These are phyloP conservation scores for Abortiporus biennis DNA, from an alignment of 1,284 basidiomycete species.

Conservation along the genomic window DNA sequence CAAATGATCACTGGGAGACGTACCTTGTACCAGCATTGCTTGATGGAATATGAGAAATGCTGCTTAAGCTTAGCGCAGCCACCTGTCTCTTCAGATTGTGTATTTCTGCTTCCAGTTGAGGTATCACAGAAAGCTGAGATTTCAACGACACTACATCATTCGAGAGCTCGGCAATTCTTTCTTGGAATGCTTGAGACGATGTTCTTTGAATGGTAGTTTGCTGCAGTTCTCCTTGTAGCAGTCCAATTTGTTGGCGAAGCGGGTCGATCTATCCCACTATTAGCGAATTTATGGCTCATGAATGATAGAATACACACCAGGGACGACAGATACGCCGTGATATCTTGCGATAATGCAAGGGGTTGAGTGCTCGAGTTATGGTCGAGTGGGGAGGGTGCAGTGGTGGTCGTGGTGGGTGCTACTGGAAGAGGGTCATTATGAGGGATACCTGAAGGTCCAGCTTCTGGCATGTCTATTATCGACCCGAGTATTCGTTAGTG, in stretches of 20 bases:
- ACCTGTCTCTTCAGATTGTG: constrained; percentile 15
- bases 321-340: neutral
- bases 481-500: neutral
- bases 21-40: too few relatives aligned
- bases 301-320: neutral
- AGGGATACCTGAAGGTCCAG: constrained; percentile 21
- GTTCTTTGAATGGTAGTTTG: constrained; percentile 26
- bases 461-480: constrained; percentile 17
- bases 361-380: neutral
- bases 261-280: constrained; percentile 30
- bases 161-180: constrained; percentile 13
- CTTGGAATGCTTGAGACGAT: constrained; percentile 23
- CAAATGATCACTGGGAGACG: too few relatives aligned
- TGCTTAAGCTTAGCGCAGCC: constrained; percentile 9
- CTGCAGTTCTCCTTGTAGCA: constrained; percentile 25
- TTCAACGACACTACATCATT: constrained; percentile 18
- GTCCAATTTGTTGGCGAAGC: constrained; percentile 42
- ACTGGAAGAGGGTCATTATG: constrained; percentile 12
- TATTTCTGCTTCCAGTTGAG: constrained; percentile 18
- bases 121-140: too few relatives aligned
- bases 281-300: too few relatives aligned
- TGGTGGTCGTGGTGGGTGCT: neutral
- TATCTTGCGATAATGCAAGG: neutral
- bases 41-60: too few relatives aligned
- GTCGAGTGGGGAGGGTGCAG: neutral